Conservation (phyloP, 495 filamentous ascomycete species). For the Xylaria venustula region DNA sequence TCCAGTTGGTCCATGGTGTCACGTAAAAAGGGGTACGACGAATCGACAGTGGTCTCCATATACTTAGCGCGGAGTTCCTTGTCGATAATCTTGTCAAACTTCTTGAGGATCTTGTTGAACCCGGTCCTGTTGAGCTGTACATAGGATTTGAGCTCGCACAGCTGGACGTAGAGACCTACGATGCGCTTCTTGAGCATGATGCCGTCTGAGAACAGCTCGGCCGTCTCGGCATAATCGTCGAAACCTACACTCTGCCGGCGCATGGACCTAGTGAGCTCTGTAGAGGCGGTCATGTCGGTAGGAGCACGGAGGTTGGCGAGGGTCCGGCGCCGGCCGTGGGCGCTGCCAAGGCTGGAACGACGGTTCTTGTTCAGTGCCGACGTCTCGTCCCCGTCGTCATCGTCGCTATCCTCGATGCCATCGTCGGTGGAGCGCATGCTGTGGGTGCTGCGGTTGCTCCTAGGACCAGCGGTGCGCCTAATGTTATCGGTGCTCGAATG, state of each 20-base stretch:
- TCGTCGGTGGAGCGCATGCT: slow-evolving; percentile 49
- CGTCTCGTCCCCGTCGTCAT: slow-evolving; percentile 68
- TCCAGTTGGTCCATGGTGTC: slow-evolving; percentile 69
- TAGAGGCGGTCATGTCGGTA: slow-evolving; percentile 56
- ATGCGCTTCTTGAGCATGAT: slow-evolving; percentile 89
- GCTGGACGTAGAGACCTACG: slow-evolving; percentile 80
- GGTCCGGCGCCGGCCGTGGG: slow-evolving; percentile 35
- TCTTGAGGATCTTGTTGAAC: slow-evolving; percentile 94
- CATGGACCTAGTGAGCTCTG: slow-evolving; percentile 46
- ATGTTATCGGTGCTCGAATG: slow-evolving; percentile 44
- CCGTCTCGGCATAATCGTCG: slow-evolving; percentile 76
- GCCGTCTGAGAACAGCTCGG: slow-evolving; percentile 71
- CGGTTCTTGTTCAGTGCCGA: slow-evolving; percentile 49
- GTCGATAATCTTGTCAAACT: slow-evolving; percentile 96
- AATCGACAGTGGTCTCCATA: slow-evolving; percentile 66
- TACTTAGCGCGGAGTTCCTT: slow-evolving; percentile 73
- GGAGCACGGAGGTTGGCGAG: slow-evolving; percentile 40
- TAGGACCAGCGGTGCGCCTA: slow-evolving; percentile 20
- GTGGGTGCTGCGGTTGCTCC: slow-evolving; percentile 31
- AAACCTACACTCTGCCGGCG: slow-evolving; percentile 58
- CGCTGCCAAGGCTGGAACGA: slow-evolving; percentile 30
- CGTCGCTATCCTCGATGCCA: slow-evolving; percentile 54
- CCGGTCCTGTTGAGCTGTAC: slow-evolving; percentile 95
- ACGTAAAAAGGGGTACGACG: slow-evolving; percentile 72
- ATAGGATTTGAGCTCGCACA: slow-evolving; percentile 96